Percentiles rank a stretch among this genome's conserved stretches.
These are phyloP conservation scores for Ophiognomonia clavigignenti-juglandacearum DNA, from an alignment of 2,329 filamentous ascomycete species.

Conservation along the genomic window DNA sequence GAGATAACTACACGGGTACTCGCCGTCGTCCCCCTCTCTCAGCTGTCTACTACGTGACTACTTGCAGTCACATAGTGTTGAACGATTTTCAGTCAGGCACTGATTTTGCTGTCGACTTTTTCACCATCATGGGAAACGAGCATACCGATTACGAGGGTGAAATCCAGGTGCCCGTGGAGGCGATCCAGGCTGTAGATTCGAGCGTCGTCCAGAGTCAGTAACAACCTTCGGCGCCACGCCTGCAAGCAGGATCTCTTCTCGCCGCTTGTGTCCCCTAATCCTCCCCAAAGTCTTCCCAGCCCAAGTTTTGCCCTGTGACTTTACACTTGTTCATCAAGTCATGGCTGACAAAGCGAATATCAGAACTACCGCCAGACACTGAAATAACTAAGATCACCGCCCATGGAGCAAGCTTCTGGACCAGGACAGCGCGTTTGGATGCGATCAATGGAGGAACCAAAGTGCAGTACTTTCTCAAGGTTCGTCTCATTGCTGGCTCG, in stretches of 20 bases:
- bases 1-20: too few species aligned
- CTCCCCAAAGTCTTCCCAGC: neutral
- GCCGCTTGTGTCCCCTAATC: neutral
- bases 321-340: neutral
- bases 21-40: too few species aligned
- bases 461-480: conserved; percentile 23
- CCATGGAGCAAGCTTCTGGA: conserved; percentile 33
- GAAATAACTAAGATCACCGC: neutral
- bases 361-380: neutral
- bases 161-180: neutral
- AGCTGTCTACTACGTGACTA: too few species aligned
- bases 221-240: neutral
- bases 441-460: conserved; percentile 22
- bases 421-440: conserved; percentile 27
- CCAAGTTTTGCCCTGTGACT: neutral
- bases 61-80: too few species aligned
- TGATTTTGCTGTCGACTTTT: neutral
- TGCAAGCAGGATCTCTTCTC: neutral
- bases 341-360: neutral
- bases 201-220: neutral
- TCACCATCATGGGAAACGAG: neutral
- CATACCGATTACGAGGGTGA: neutral
- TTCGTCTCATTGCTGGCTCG: conserved; percentile 1
- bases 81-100: neutral
- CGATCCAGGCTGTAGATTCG: neutral